phyloP scores from a whole-genome alignment of 176 grass and related monocot species.

The Paspalum notatum region DNA sequence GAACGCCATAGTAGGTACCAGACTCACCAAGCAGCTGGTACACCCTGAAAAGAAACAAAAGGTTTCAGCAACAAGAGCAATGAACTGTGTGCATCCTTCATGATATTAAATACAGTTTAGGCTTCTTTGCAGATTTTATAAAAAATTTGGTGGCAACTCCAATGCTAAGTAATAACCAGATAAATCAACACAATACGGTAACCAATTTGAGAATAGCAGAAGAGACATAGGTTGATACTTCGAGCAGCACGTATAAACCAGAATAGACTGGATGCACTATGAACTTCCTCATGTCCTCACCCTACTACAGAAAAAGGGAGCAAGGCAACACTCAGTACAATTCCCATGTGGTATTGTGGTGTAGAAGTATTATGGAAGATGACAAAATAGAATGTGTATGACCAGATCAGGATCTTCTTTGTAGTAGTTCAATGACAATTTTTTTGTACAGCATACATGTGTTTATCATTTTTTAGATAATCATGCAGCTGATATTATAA shows the following conservation, averaged over 20 bases:
- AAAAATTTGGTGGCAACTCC: not conserved
- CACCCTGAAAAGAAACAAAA: conserved; percentile 55
- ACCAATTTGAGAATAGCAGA: not conserved
- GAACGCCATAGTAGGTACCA: conserved; percentile 84
- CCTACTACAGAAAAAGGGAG: not conserved
- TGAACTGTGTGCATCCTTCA: not conserved
- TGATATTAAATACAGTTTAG: not conserved
- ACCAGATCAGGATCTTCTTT: not conserved
- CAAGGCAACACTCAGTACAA: not conserved
- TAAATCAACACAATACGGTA: not conserved
- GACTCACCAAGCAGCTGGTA: conserved; percentile 90
- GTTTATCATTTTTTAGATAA: not conserved
- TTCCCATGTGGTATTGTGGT: not conserved
- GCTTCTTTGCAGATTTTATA: not conserved
- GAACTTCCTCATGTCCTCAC: not conserved
- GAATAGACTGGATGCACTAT: not conserved
- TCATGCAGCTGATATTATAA: not conserved
- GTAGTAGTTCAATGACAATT: not conserved
- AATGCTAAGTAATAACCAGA: not conserved
- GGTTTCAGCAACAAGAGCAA: conserved; percentile 23
- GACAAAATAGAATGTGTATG: not conserved
- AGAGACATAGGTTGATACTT: not conserved
- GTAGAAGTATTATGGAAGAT: not conserved
- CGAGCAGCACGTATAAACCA: not conserved
- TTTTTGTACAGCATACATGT: not conserved